These are phyloP conservation scores for Blastobotrys attinorum DNA, from an alignment of 805 yeast species.

Conservation along the genomic window DNA sequence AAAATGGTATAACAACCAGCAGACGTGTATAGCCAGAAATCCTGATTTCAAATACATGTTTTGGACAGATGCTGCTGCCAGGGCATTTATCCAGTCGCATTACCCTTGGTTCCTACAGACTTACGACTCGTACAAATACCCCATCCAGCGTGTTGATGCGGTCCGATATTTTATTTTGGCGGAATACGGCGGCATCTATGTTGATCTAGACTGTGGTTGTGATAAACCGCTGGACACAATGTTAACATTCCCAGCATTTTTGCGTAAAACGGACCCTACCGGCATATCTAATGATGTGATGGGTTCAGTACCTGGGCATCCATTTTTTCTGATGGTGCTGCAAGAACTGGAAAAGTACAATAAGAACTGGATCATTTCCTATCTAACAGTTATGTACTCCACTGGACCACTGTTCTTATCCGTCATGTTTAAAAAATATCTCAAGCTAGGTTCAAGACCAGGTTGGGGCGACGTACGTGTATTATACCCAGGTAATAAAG, in stretches of 20 bases:
- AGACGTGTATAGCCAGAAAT: constrained; percentile 66
- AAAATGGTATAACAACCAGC: constrained; percentile 71
- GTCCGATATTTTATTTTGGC: constrained; percentile 76
- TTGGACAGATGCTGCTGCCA: constrained; percentile 84
- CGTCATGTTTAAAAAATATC: constrained; percentile 80
- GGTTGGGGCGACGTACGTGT: neutral
- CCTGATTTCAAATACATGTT: constrained; percentile 77
- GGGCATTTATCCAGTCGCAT: constrained; percentile 67
- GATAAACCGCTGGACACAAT: constrained; percentile 71
- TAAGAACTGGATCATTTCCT: constrained; percentile 79
- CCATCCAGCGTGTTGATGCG: constrained; percentile 86
- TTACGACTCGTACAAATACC: constrained; percentile 69
- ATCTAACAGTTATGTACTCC: constrained; percentile 84
- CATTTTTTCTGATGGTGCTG: constrained; percentile 70
- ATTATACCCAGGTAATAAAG: constrained; percentile 3
- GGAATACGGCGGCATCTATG: constrained; percentile 84
- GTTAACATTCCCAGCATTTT: constrained; percentile 75
- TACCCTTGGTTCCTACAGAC: constrained; percentile 82
- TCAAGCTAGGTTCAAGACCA: constrained; percentile 43
- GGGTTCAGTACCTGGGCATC: constrained; percentile 84
- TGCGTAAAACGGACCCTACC: constrained; percentile 79
- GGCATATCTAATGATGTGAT: constrained; percentile 90
- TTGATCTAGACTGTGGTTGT: constrained; percentile 89
- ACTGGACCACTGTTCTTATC: constrained; percentile 88
- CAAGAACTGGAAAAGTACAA: constrained; percentile 56